phyloP scores from a whole-genome alignment of 352 stramenopile species.

The Pythium angustatum region DNA sequence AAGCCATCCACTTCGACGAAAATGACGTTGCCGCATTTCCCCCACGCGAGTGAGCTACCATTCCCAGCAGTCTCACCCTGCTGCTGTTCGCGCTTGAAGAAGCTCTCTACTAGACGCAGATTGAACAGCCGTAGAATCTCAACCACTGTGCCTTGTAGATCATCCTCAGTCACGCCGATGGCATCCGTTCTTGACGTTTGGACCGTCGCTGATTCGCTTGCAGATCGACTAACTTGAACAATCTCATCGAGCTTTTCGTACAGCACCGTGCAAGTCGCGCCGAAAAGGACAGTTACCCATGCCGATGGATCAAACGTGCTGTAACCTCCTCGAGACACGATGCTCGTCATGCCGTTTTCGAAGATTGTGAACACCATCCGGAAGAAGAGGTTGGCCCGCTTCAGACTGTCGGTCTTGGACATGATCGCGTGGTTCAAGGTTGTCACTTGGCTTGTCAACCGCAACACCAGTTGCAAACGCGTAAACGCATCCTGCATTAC shows the following conservation, averaged over 20 bases:
- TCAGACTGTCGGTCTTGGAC: constrained; percentile 44
- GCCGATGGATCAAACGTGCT: constrained; percentile 32
- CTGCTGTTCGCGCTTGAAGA: constrained; percentile 59
- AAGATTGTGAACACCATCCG: constrained; percentile 65
- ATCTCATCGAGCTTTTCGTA: constrained; percentile 86
- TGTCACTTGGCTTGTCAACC: constrained; percentile 64
- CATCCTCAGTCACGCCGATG: constrained; percentile 46
- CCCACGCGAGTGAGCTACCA: constrained; percentile 55
- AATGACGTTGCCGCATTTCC: constrained; percentile 82
- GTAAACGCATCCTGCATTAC: constrained; percentile 82
- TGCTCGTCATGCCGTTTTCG: constrained; percentile 39
- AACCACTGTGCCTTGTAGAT: constrained; percentile 58
- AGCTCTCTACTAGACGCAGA: constrained; percentile 67
- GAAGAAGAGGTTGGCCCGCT: constrained; percentile 62
- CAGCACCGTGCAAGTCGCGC: constrained; percentile 66
- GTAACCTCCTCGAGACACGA: constrained; percentile 19
- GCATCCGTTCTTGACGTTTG: not conserved
- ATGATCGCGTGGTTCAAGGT: constrained; percentile 58
- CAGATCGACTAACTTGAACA: constrained; percentile 58
- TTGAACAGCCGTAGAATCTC: constrained; percentile 80
- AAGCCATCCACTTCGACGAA: constrained; percentile 82
- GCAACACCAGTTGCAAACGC: constrained; percentile 64
- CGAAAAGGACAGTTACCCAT: constrained; percentile 73
- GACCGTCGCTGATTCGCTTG: constrained; percentile 20
- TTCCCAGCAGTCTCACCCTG: constrained; percentile 17